A percentile compares a stretch with the other conserved stretches of the same genome.
Conservation (phyloP, 768 basidiomycete species). For the Tylopilus sp. region DNA sequence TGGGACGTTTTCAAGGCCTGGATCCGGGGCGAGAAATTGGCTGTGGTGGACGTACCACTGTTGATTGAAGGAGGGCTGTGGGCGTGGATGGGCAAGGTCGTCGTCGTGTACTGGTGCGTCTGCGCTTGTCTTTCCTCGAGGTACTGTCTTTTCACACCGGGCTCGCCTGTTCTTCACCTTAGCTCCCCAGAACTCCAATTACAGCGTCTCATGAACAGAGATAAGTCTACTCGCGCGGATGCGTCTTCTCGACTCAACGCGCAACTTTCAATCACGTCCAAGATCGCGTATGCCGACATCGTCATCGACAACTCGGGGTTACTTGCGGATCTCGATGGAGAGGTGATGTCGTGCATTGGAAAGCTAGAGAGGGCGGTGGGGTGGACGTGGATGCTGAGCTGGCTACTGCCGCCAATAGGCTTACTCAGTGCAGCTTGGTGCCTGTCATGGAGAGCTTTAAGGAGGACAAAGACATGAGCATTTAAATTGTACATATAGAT, state of each 20-base stretch:
- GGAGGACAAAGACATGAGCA: slow-evolving; percentile 15
- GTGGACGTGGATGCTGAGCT: slow-evolving; percentile 59
- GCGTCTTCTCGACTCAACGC: slow-evolving; percentile 74
- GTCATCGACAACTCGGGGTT: slow-evolving; percentile 90
- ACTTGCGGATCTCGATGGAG: slow-evolving; percentile 57
- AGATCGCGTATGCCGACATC: slow-evolving; percentile 79
- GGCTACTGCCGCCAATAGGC: slow-evolving; percentile 56
- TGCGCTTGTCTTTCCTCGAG: not conserved
- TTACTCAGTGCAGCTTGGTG: slow-evolving; percentile 45
- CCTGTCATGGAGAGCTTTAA: slow-evolving; percentile 34
- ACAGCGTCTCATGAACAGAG: slow-evolving; percentile 75
- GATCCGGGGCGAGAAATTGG: slow-evolving; percentile 73
- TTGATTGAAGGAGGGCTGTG: slow-evolving; percentile 87
- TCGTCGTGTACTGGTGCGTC: slow-evolving; percentile 86
- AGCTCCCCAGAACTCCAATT: slow-evolving; percentile 85
- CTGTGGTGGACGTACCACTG: slow-evolving; percentile 87
- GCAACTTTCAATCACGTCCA: slow-evolving; percentile 76
- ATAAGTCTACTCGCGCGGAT: slow-evolving; percentile 58
- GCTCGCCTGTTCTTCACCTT: not conserved
- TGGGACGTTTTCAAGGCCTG: slow-evolving; percentile 65
- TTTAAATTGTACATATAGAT: not conserved
- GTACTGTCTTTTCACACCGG: not conserved
- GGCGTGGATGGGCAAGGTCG: slow-evolving; percentile 76
- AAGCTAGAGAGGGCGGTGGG: slow-evolving; percentile 45
- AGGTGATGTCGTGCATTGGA: slow-evolving; percentile 38